Percentiles rank a stretch among this genome's conserved stretches.
These are phyloP conservation scores for Acmispon strigosus DNA, from an alignment of 306 rosid species.

Conservation along the genomic window DNA sequence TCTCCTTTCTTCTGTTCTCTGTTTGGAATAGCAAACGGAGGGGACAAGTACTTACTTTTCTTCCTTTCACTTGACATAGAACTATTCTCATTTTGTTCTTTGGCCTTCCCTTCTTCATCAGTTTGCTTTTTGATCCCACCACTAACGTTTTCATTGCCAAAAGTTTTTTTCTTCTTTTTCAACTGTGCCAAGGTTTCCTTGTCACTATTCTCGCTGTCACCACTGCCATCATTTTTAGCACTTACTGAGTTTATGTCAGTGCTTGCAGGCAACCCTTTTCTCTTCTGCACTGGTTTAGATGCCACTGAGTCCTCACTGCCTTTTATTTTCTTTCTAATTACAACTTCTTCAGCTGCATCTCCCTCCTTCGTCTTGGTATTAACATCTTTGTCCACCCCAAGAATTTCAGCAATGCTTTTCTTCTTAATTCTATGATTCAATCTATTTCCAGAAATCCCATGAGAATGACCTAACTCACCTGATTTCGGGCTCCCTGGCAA, in stretches of 20 bases:
- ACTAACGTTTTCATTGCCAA: not conserved
- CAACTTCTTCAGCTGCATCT: constrained; percentile 12
- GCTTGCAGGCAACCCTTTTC: constrained; percentile 13
- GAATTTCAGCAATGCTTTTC: constrained; percentile 66
- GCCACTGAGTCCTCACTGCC: constrained; percentile 23
- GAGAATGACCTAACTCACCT: constrained; percentile 17
- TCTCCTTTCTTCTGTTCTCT: constrained; percentile 38
- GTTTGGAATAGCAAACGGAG: constrained; percentile 52
- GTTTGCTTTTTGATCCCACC: constrained; percentile 16
- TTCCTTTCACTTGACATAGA: constrained; percentile 51
- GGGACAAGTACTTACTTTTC: constrained; percentile 75
- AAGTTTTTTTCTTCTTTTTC: constrained; percentile 29
- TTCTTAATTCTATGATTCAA: constrained; percentile 52
- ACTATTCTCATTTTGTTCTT: constrained; percentile 26
- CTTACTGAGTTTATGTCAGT: not conserved
- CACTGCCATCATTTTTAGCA: constrained; percentile 22
- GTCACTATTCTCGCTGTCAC: constrained; percentile 21
- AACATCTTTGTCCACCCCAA: constrained; percentile 28
- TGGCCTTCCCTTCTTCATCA: constrained; percentile 18
- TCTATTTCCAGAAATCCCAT: constrained; percentile 27
- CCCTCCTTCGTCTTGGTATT: constrained; percentile 22
- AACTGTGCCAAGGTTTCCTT: constrained; percentile 5
- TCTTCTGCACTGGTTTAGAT: constrained; percentile 19
- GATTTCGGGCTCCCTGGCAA: constrained; percentile 29
- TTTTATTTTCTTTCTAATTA: constrained; percentile 33